Conservation (phyloP, 2,329 filamentous ascomycete species). For the Blastomyces gilchristii region DNA sequence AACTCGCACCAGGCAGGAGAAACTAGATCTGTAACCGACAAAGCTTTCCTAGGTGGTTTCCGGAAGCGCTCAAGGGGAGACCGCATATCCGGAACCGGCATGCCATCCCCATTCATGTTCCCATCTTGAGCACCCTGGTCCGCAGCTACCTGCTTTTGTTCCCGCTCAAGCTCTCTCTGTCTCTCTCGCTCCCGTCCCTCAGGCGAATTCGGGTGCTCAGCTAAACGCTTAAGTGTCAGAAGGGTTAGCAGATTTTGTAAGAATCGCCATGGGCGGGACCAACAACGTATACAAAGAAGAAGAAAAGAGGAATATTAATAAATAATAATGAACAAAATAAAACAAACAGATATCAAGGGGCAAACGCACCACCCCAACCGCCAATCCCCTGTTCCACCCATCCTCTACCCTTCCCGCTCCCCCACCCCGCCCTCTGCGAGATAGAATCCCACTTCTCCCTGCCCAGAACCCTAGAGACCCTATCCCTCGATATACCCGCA, state of each 20-base stretch:
- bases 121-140: slow-evolving; percentile 2
- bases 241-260: slow-evolving; percentile 44
- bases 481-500: slow-evolving; percentile 24
- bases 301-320: slow-evolving; percentile 19
- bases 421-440: slow-evolving; percentile 15
- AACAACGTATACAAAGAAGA: no score
- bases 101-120: slow-evolving; percentile 12
- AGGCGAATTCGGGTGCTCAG: slow-evolving; percentile 37
- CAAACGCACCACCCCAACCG: slow-evolving; percentile 24
- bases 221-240: slow-evolving; percentile 51
- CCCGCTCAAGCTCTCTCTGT: slow-evolving; percentile 24
- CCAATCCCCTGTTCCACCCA: slow-evolving; percentile 13
- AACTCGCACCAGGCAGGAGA: slow-evolving; percentile 93
- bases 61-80: slow-evolving; percentile 71
- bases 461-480: slow-evolving; percentile 34
- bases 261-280: neutral
- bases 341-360: neutral
- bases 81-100: slow-evolving; percentile 32
- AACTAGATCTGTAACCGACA: slow-evolving; percentile 80
- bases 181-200: slow-evolving; percentile 27
- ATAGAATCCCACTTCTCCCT: slow-evolving; percentile 26
- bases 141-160: slow-evolving; percentile 16
- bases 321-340: slow-evolving; percentile 5
- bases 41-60: slow-evolving; percentile 61
- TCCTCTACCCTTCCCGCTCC: slow-evolving; percentile 19